Conservation (phyloP, 192 early-diverging fungal species). For the Paraglomus occultum region DNA sequence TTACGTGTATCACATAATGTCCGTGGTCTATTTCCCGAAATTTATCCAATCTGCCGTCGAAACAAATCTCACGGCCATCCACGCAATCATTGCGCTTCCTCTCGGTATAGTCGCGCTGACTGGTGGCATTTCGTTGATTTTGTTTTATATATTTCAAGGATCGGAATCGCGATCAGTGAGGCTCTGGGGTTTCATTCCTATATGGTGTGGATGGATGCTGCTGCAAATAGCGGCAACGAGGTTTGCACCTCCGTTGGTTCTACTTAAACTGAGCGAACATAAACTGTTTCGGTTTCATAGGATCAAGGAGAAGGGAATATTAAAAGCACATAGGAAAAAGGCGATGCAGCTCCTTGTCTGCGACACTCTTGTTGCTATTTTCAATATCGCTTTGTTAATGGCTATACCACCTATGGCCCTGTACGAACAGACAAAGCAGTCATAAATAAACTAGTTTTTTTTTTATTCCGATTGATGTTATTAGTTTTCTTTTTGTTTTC, state of each 20-base stretch:
- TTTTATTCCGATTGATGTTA: not conserved
- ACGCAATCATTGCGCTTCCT: constrained; percentile 27
- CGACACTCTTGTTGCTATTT: constrained; percentile 21
- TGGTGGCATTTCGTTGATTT: constrained; percentile 36
- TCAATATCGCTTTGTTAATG: constrained; percentile 12
- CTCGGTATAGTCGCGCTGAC: constrained; percentile 33
- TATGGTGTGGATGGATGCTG: constrained; percentile 39
- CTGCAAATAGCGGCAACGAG: constrained; percentile 37
- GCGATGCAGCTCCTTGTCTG: constrained; percentile 11
- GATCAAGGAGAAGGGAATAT: constrained; percentile 10
- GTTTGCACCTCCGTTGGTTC: constrained; percentile 37
- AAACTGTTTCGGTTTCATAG: constrained; percentile 26
- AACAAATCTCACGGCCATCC: constrained; percentile 34
- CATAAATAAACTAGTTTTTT: not conserved
- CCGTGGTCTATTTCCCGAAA: constrained; percentile 43
- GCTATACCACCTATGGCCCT: constrained; percentile 23
- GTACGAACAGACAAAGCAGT: not conserved
- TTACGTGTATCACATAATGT: constrained; percentile 46
- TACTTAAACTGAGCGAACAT: constrained; percentile 16
- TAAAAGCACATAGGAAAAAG: constrained; percentile 10
- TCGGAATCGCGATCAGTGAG: constrained; percentile 28
- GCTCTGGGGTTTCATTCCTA: constrained; percentile 33
- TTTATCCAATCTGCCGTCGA: constrained; percentile 42
- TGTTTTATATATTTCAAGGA: constrained; percentile 41
- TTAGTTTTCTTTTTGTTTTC: not conserved